Evolutionary conservation across 1,284 basidiomycete genomes (phyloP).

Genomic region (Agroathelia rolfsii): DNA sequence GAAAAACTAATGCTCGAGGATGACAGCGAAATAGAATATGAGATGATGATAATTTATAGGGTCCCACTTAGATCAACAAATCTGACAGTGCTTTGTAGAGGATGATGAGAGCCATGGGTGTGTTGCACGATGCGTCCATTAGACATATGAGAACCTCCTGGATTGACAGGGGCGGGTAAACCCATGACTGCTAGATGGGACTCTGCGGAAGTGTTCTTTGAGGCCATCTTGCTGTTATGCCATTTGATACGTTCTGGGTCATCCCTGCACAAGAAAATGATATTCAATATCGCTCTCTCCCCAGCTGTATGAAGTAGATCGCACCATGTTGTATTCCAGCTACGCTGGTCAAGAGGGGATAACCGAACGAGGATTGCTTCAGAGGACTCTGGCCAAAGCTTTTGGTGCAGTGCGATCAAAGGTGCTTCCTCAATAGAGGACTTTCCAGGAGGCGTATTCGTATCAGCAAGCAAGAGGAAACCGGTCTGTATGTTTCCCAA

Average conservation of each 20-base stretch:
- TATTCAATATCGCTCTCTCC: too few relatives aligned
- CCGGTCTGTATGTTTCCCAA: background rate
- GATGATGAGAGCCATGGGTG: too few relatives aligned
- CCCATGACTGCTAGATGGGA: background rate
- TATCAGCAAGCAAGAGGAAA: slow-evolving; percentile 1
- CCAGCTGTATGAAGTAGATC: too few relatives aligned
- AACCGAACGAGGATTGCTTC: slow-evolving; percentile 2
- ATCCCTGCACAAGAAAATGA: background rate
- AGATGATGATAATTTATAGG: too few relatives aligned
- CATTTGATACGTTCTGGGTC: slow-evolving; percentile 3
- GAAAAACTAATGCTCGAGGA: too few relatives aligned
- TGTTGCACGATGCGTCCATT: too few relatives aligned
- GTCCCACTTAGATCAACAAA: too few relatives aligned
- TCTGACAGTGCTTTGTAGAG: too few relatives aligned
- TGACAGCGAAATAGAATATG: too few relatives aligned
- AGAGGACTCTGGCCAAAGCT: slow-evolving; percentile 1
- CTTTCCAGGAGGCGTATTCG: slow-evolving; percentile 3
- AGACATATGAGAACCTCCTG: too few relatives aligned
- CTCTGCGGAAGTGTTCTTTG: slow-evolving; percentile 1
- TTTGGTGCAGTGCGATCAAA: slow-evolving; percentile 3
- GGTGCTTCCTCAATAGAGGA: slow-evolving; percentile 5
- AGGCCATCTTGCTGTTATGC: slow-evolving; percentile 1
- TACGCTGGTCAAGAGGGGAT: background rate
- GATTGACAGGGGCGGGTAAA: too few relatives aligned
- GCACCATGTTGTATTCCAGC: slow-evolving; percentile 3